Evolutionary conservation across 176 grass and related monocot genomes (phyloP).

Genomic region (Typha latifolia): DNA sequence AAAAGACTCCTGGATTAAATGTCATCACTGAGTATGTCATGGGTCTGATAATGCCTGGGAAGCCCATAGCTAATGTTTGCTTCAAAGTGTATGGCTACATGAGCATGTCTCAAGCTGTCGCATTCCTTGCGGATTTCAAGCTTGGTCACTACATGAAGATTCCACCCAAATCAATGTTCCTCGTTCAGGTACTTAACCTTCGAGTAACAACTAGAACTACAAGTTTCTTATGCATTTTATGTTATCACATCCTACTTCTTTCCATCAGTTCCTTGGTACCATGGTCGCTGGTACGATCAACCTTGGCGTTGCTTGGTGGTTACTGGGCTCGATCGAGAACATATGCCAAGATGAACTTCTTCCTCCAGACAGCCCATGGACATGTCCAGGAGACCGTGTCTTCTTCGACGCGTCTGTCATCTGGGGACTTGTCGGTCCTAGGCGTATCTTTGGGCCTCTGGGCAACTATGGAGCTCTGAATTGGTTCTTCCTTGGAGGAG

Average conservation of each 20-base stretch:
- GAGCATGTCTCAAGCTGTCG: slow-evolving; percentile 84
- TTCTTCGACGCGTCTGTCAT: slow-evolving; percentile 95
- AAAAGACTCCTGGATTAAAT: slow-evolving; percentile 70
- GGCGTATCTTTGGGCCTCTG: slow-evolving; percentile 64
- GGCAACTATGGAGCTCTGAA: slow-evolving; percentile 68
- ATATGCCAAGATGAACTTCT: slow-evolving; percentile 57
- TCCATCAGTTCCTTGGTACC: slow-evolving; percentile 52
- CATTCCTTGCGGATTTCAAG: slow-evolving; percentile 81
- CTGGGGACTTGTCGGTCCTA: slow-evolving; percentile 88
- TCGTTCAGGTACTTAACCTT: slow-evolving; percentile 54
- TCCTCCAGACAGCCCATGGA: slow-evolving; percentile 74
- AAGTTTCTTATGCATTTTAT: too few relatives aligned
- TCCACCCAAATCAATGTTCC: slow-evolving; percentile 83
- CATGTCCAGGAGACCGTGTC: slow-evolving; percentile 66
- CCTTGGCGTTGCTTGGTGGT: slow-evolving; percentile 66
- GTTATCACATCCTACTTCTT: background rate
- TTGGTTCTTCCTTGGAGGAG: slow-evolving; percentile 77
- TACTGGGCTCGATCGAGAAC: slow-evolving; percentile 59
- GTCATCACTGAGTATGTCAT: slow-evolving; percentile 67
- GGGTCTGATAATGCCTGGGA: slow-evolving; percentile 75
- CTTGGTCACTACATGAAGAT: slow-evolving; percentile 98
- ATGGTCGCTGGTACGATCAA: slow-evolving; percentile 58
- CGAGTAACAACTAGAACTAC: too few relatives aligned
- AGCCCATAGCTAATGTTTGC: slow-evolving; percentile 81
- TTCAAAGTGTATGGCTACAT: slow-evolving; percentile 97